These are phyloP conservation scores for Podospora pseudopauciseta DNA, from an alignment of 495 filamentous ascomycete species.

Conservation along the genomic window DNA sequence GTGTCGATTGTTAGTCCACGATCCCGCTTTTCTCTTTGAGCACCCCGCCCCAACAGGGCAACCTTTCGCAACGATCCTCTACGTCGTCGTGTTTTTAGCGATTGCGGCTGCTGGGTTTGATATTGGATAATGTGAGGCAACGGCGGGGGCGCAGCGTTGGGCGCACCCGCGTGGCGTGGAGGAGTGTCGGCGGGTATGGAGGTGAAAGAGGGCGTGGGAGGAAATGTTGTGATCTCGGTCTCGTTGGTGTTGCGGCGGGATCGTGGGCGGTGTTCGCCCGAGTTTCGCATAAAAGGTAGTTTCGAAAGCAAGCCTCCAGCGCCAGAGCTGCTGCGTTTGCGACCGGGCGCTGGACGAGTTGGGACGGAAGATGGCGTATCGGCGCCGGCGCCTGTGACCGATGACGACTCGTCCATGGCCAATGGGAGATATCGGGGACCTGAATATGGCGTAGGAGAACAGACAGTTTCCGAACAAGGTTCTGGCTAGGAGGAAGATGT, in stretches of 20 bases:
- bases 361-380: constrained; percentile 21
- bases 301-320: constrained; percentile 56
- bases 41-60: constrained; percentile 68
- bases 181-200: constrained; percentile 24
- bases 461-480: constrained; percentile 5
- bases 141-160: constrained; percentile 34
- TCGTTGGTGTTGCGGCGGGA: constrained; percentile 42
- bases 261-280: constrained; percentile 40
- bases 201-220: constrained; percentile 28
- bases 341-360: constrained; percentile 19
- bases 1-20: constrained; percentile 47
- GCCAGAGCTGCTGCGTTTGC: constrained; percentile 33
- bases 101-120: constrained; percentile 46
- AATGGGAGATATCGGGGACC: not conserved
- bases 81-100: constrained; percentile 64
- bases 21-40: constrained; percentile 54
- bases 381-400: constrained; percentile 12
- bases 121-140: constrained; percentile 44
- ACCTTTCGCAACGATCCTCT: constrained; percentile 78
- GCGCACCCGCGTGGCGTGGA: constrained; percentile 26
- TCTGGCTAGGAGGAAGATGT: constrained; percentile 7
- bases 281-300: constrained; percentile 60
- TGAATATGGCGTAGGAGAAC: not conserved
- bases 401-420: constrained; percentile 24
- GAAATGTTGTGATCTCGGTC: constrained; percentile 21